These are phyloP conservation scores for Coemansia erecta DNA, from an alignment of 192 early-diverging fungal species.

Conservation along the genomic window DNA sequence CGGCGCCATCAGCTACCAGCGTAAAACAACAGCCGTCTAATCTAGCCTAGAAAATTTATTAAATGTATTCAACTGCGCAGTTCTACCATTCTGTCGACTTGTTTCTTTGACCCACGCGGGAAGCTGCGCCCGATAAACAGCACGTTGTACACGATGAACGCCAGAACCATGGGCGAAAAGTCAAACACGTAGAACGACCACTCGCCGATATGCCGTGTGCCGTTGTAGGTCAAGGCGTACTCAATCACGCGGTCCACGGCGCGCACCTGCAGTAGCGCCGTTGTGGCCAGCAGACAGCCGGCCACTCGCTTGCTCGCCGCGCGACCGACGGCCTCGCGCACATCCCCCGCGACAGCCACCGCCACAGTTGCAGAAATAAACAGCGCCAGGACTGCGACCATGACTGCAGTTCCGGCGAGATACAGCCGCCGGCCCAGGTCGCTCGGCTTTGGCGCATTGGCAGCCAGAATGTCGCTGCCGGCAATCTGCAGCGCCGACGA, in stretches of 20 bases:
- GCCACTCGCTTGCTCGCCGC: slow-evolving; percentile 29
- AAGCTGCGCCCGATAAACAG: slow-evolving; percentile 25
- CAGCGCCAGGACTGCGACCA: too few relatives aligned
- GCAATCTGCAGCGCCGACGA: too few relatives aligned
- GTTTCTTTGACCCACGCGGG: neutral
- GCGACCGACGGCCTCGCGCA: slow-evolving; percentile 3
- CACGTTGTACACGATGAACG: slow-evolving; percentile 34
- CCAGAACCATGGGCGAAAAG: slow-evolving; percentile 36
- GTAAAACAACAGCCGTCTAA: slow-evolving; percentile 11
- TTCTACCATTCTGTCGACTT: too few relatives aligned
- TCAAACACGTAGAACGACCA: slow-evolving; percentile 56
- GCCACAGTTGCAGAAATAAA: too few relatives aligned
- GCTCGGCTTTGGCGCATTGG: too few relatives aligned
- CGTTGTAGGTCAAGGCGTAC: slow-evolving; percentile 39
- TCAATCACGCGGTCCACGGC: slow-evolving; percentile 51
- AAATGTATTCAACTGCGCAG: too few relatives aligned
- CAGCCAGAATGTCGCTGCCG: too few relatives aligned
- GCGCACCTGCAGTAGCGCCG: slow-evolving; percentile 37
- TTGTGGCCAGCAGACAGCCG: slow-evolving; percentile 25
- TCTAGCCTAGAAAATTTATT: neutral
- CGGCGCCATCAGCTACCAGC: slow-evolving; percentile 39
- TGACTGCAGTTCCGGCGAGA: too few relatives aligned
- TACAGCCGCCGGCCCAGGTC: too few relatives aligned
- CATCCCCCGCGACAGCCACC: too few relatives aligned
- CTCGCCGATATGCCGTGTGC: slow-evolving; percentile 43